Evolutionary conservation across 1,139 yeast species (phyloP).

Genomic region (Wickerhamomyces sp.): DNA sequence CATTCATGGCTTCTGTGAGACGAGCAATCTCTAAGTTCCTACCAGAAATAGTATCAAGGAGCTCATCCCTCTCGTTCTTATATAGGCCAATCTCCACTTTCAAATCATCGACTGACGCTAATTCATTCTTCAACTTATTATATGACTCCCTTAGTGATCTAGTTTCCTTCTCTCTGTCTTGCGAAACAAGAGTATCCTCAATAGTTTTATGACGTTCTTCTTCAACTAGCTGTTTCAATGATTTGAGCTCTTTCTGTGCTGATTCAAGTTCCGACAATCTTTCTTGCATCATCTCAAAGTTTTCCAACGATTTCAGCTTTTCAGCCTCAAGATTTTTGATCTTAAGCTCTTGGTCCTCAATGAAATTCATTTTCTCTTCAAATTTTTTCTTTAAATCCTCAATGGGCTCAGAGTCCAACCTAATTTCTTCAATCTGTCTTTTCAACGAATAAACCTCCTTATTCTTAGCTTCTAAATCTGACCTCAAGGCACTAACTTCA

Average conservation of each 20-base stretch:
- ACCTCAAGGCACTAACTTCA: not conserved
- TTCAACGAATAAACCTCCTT: slow-evolving; percentile 1
- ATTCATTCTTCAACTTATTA: not conserved
- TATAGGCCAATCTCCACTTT: slow-evolving; percentile 2
- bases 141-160: slow-evolving; percentile 1
- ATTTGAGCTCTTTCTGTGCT: slow-evolving; percentile 5
- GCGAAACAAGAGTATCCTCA: not conserved
- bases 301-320: not conserved
- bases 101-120: not conserved
- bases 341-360: not conserved
- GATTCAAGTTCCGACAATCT: not conserved
- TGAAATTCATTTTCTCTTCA: not conserved
- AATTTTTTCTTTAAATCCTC: not conserved
- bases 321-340: not conserved
- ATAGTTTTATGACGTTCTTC: not conserved
- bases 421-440: not conserved
- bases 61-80: slow-evolving; percentile 21
- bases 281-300: too few species aligned
- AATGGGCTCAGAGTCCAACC: not conserved
- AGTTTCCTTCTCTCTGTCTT: slow-evolving; percentile 7
- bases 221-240: slow-evolving; percentile 13
- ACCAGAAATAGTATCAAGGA: slow-evolving; percentile 31
- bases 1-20: too few species aligned
- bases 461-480: not conserved
- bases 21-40: slow-evolving; percentile 23